Conservation (phyloP, 2,329 filamentous ascomycete species). For the Ophiostoma populinum region DNA sequence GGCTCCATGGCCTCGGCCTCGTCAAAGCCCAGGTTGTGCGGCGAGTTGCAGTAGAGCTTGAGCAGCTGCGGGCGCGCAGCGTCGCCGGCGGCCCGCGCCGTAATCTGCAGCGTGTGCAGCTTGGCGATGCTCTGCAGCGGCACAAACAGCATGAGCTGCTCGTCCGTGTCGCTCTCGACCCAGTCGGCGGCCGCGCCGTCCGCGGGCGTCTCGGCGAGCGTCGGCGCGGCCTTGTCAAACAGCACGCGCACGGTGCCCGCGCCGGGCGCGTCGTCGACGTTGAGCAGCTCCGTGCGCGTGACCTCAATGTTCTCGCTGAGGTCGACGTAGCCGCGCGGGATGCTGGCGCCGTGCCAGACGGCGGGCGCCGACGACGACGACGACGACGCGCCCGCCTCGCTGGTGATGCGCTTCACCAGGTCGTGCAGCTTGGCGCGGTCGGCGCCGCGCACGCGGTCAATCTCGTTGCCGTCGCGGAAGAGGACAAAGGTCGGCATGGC, state of each 20-base stretch:
- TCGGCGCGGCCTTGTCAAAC: conserved; percentile 25
- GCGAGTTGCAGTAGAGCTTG: conserved; percentile 72
- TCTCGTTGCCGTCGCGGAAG: conserved; percentile 53
- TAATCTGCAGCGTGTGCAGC: conserved; percentile 68
- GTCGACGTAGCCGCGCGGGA: conserved; percentile 69
- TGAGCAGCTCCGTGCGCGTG: conserved; percentile 70
- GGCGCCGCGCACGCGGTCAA: conserved; percentile 56
- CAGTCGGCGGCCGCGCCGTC: conserved; percentile 51
- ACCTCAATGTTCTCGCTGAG: conserved; percentile 69
- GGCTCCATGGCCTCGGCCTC: conserved; percentile 77
- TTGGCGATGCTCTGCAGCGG: conserved; percentile 82
- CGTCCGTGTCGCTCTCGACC: conserved; percentile 92
- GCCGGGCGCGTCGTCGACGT: conserved; percentile 60
- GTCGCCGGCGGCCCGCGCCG: conserved; percentile 62
- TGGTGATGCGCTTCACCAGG: conserved; percentile 52
- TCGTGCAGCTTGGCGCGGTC: conserved; percentile 53
- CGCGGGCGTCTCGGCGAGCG: conserved; percentile 37
- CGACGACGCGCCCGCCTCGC: conserved; percentile 36
- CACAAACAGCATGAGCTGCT: conserved; percentile 84
- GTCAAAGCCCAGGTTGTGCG: conserved; percentile 84
- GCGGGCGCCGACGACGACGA: conserved; percentile 21
- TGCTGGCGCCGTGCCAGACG: conserved; percentile 53
- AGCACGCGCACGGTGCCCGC: conserved; percentile 51
- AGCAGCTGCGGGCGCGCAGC: conserved; percentile 63
- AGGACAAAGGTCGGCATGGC: conserved; percentile 85